A percentile compares a stretch with the other conserved stretches of the same genome.
Conservation (phyloP, 2,329 filamentous ascomycete species). For the Coniella lustricola region DNA sequence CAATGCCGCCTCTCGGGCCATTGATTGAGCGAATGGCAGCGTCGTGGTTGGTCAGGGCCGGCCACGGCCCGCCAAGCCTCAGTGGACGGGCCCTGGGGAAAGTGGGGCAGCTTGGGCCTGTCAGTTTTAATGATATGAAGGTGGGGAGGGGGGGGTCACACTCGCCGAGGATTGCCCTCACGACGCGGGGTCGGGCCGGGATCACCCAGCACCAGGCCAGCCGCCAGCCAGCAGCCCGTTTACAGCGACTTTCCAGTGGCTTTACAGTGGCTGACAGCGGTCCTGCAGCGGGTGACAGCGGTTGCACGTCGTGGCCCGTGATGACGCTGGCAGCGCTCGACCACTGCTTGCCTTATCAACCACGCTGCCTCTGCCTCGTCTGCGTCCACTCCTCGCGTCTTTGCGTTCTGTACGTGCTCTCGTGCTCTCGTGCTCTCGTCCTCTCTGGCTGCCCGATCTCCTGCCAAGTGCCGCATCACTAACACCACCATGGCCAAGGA, state of each 20-base stretch:
- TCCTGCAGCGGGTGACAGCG: not conserved
- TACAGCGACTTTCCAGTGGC: too few relatives aligned
- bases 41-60: constrained; percentile 11
- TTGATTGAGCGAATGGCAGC: constrained; percentile 8
- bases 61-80: not conserved
- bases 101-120: too few relatives aligned
- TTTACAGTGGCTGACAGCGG: not conserved
- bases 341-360: not conserved
- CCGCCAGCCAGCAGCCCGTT: too few relatives aligned
- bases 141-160: constrained; percentile 4
- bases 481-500: constrained; percentile 20
- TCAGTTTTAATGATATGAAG: too few relatives aligned
- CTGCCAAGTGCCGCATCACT: not conserved
- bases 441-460: not conserved
- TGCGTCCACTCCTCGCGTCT: not conserved
- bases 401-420: not conserved
- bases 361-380: not conserved
- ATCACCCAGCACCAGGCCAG: too few relatives aligned
- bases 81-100: constrained; percentile 3
- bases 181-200: not conserved
- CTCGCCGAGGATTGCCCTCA: constrained; percentile 9
- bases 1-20: not conserved
- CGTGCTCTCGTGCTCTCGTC: not conserved
- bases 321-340: too few relatives aligned
- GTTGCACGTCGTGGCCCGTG: too few relatives aligned